Base-by-base conservation (phyloP, 768 basidiomycete genomes). In the Calocera viscosa region DNA sequence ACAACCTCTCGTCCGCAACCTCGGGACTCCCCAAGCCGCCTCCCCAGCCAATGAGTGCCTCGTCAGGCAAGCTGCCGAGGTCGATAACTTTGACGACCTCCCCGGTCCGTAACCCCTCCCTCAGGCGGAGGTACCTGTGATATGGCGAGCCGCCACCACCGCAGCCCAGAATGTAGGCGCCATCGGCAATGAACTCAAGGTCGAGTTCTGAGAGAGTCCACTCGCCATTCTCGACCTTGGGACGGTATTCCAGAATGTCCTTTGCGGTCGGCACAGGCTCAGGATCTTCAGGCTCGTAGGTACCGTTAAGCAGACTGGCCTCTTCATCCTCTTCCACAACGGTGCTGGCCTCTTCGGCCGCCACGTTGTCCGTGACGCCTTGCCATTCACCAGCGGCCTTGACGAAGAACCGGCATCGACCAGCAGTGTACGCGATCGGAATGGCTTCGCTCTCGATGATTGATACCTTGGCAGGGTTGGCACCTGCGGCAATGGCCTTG, bases 361-460 rank as follows among this genome's bases (percentile, higher is more conserved):
- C 11, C 12, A n/a, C n/a, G n/a, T n/a, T 19, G 43, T 26, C 53
- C 8, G 53, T 28, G 7, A 30, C 66, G 1, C 71, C 73, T 0
- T 69, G 68, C 73, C 72, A 75, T 30, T 72, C 71, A 8, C 73
- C 74, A 8, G 74, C 72, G 5, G 74, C 74, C 67, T 75, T 75
- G 63, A 72, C 74, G 39, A 66, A 41, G 7, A 68, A 66, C 19
- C 65, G 47, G 71, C 72, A 74, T 19, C 70, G 70, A n/a, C 66
- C 66, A 1, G 66, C 33, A 39, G 60, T 53, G 30, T 68, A 68
- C 28, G 68, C 49, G 16, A 75, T 70, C 10, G 75, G 75, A 12
- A 74, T 69, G 26, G 65, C 70, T 47, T 74, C 73, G 30, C 53
- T 69, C 47, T 75, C 73, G 14, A 74, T 69, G 26, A 75, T 67